These are phyloP conservation scores for Mallotus nudiflorus DNA, from an alignment of 345 rosid genomes.

Conservation along the genomic window DNA sequence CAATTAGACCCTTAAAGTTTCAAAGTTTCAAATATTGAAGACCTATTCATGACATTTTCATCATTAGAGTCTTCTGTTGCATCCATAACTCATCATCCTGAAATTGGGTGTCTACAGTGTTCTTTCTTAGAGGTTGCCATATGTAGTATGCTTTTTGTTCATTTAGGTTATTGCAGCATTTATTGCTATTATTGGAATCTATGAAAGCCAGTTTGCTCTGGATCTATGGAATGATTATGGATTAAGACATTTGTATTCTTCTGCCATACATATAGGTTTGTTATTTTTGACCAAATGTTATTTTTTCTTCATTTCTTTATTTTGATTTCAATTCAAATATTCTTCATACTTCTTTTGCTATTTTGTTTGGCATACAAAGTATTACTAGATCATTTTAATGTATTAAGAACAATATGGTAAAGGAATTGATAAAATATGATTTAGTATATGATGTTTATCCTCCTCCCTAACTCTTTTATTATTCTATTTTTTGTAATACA, in stretches of 20 bases:
- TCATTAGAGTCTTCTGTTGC: no score
- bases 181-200: constrained; percentile 37
- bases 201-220: constrained; percentile 22
- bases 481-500: no score
- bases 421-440: background rate
- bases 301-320: background rate
- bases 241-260: constrained; percentile 31
- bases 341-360: background rate
- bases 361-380: background rate
- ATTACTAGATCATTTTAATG: background rate
- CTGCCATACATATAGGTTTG: constrained; percentile 42
- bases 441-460: background rate
- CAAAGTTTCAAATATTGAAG: no score
- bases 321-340: background rate
- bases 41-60: no score
- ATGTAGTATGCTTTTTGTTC: constrained; percentile 32
- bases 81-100: no score
- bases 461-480: no score
- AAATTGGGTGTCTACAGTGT: no score
- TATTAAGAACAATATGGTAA: background rate
- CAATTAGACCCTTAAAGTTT: no score
- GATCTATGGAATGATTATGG: constrained; percentile 24
- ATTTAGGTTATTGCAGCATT: constrained; percentile 33
- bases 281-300: background rate
- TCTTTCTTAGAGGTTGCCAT: constrained; percentile 34